Percentiles rank a stretch among this genome's conserved stretches.
These are phyloP conservation scores for Candida gigantensis DNA, from an alignment of 1,139 yeast species.

Conservation along the genomic window DNA sequence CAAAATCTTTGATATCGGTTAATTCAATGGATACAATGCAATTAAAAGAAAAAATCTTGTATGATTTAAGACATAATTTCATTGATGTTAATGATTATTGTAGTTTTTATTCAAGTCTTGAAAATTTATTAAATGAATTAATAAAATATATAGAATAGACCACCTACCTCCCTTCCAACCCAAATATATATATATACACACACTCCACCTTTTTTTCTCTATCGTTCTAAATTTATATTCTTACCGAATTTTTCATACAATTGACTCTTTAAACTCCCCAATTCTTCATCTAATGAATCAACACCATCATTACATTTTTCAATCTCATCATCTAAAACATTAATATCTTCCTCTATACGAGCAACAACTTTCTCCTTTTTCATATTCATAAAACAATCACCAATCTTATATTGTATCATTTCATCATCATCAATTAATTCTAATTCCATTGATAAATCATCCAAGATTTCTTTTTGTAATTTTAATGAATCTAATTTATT, in stretches of 20 bases:
- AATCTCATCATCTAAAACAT: conserved; percentile 51
- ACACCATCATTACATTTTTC: conserved; percentile 47
- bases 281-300: conserved; percentile 52
- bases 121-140: conserved; percentile 41
- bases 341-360: conserved; percentile 63
- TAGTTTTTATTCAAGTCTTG: conserved; percentile 46
- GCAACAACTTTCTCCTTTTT: conserved; percentile 65
- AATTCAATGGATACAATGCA: conserved; percentile 27
- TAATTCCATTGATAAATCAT: conserved; percentile 81
- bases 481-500: conserved; percentile 51
- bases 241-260: conserved; percentile 89
- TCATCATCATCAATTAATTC: conserved; percentile 85
- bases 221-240: conserved; percentile 80
- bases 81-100: conserved; percentile 50
- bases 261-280: conserved; percentile 64
- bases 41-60: conserved; percentile 41
- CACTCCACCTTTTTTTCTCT: conserved; percentile 10
- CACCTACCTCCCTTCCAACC: too few relatives aligned
- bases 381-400: conserved; percentile 74
- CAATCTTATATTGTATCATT: conserved; percentile 64
- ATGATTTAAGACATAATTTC: conserved; percentile 45
- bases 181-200: conserved; percentile 8
- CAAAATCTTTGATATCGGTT: neutral
- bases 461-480: conserved; percentile 83
- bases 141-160: conserved; percentile 38